Evolutionary conservation across 345 rosid species (phyloP).

Genomic region (Theobroma cacao): DNA sequence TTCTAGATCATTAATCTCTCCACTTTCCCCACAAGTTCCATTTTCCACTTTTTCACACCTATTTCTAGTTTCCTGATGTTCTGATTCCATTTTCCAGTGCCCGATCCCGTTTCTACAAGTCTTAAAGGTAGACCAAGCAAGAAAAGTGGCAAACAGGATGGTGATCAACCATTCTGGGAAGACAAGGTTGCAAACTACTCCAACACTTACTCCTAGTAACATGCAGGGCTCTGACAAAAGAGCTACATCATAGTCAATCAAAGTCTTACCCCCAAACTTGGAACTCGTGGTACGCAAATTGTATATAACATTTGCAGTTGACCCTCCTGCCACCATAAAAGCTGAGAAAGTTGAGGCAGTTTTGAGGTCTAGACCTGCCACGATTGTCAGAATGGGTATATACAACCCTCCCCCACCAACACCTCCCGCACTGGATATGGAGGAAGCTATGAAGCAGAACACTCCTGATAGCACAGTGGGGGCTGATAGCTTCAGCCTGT

Average conservation of each 20-base stretch:
- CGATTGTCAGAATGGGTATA: constrained; percentile 68
- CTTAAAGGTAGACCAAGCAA: constrained; percentile 74
- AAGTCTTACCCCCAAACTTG: constrained; percentile 38
- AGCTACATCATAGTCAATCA: constrained; percentile 71
- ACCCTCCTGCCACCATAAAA: constrained; percentile 94
- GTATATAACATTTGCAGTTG: constrained; percentile 67
- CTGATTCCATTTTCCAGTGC: constrained; percentile 67
- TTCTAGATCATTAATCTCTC: constrained; percentile 20
- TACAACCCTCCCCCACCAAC: constrained; percentile 89
- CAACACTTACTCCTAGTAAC: constrained; percentile 84
- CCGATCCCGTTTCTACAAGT: constrained; percentile 64
- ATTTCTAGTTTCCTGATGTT: constrained; percentile 24
- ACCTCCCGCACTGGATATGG: constrained; percentile 93
- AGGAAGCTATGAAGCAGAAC: constrained; percentile 63
- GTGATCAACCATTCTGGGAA: constrained; percentile 93
- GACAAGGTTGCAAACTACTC: constrained; percentile 70
- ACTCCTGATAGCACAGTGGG: constrained; percentile 46
- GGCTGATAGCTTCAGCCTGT: constrained; percentile 33
- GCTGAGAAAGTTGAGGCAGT: constrained; percentile 81
- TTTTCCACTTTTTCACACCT: constrained; percentile 36
- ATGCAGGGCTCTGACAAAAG: constrained; percentile 80
- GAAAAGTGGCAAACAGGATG: constrained; percentile 57
- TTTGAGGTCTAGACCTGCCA: constrained; percentile 73
- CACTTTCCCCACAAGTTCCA: constrained; percentile 20
- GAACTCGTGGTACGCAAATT: constrained; percentile 38